Evolutionary conservation across 2,329 filamentous ascomycete genomes (phyloP), one percentile per base, ranked within the genome.

Genomic region (Diaporthe citriasiana): DNA sequence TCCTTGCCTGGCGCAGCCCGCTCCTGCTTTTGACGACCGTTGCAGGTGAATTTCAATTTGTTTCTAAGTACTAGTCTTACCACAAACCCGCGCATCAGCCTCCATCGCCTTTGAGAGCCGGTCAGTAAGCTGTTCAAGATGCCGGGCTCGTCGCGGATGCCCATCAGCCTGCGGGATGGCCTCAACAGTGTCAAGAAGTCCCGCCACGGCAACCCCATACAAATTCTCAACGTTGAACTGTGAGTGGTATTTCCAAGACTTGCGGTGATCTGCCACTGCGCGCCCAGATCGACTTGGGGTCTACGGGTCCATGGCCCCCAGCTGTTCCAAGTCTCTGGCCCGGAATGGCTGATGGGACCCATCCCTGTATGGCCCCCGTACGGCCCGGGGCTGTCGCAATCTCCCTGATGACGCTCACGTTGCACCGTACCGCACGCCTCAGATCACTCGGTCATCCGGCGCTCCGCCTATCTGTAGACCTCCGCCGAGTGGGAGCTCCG

Each of bases 81-180:
- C 38, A 25, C 55, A 10, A 13, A 30, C 25, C 2, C 15, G 33
- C 13, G 45, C 13, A 50, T 25, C 71, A 57, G 40, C 17, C 53
- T n/a, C 63, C 53, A 55, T 25, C 6, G 33, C 22, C 60, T 22
- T 10, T 35, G 70, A 63, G 56, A 63, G 35, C 47, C 63, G 19
- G 51, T 22, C 9, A 60, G 27, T 19, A 25, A 50, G 59, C 40
- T n/a, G 10, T 30, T 22, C 57, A 73, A 63, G 53, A 92, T 92
- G 89, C 88, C 91, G 76, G 92, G 92, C 80, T 91, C 89, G 75
- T 93, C 92, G 78, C 89, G 92, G 80, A 90, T 94, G 83, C 92
- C 93, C 78, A 86, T 93, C 77, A 93, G 92, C 85, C 85, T 94
- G 82, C 89, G 92, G 79, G 92, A 93, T 80, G 89, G 90, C 82